Percentiles rank a stretch among this genome's conserved stretches.
These are phyloP conservation scores for Micractinium conductrix DNA, from an alignment of 139 green algal species.

Conservation along the genomic window DNA sequence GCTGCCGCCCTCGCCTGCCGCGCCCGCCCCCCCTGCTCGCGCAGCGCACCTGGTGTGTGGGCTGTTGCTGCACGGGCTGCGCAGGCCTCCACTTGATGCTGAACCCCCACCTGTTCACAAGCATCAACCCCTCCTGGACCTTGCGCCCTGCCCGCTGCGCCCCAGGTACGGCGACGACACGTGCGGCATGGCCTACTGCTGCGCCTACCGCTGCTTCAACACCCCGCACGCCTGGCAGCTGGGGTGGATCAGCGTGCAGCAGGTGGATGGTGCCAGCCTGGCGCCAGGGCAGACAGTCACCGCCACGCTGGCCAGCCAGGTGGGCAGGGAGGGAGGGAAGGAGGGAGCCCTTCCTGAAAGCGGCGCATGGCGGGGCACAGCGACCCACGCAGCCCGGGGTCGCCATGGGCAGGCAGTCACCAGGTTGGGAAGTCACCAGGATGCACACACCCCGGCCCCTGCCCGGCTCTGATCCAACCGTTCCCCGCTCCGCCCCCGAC, in stretches of 20 bases:
- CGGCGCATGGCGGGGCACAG: too few relatives aligned
- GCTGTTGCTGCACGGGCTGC: too few relatives aligned
- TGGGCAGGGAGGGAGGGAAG: too few relatives aligned
- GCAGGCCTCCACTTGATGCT: too few relatives aligned
- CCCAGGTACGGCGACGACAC: neutral
- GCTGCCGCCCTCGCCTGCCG: neutral
- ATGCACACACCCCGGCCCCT: too few relatives aligned
- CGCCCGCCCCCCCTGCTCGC: neutral
- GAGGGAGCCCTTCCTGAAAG: too few relatives aligned
- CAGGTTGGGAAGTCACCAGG: too few relatives aligned
- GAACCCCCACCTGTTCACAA: neutral
- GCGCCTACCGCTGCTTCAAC: constrained; percentile 43
- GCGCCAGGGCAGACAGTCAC: neutral
- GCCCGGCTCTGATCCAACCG: too few relatives aligned
- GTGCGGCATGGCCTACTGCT: constrained; percentile 42
- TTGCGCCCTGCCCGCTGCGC: neutral
- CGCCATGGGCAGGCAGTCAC: too few relatives aligned
- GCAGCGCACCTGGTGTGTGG: neutral
- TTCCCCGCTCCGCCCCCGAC: too few relatives aligned
- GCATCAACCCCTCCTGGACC: neutral
- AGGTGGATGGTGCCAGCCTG: constrained; percentile 28
- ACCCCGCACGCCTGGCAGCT: constrained; percentile 49
- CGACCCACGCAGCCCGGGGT: too few relatives aligned
- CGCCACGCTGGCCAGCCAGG: neutral
- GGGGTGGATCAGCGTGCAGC: constrained; percentile 36